Evolutionary conservation across 2,329 filamentous ascomycete genomes (phyloP), one percentile per base, ranked within the genome.

Genomic region (Colletotrichum horii): DNA sequence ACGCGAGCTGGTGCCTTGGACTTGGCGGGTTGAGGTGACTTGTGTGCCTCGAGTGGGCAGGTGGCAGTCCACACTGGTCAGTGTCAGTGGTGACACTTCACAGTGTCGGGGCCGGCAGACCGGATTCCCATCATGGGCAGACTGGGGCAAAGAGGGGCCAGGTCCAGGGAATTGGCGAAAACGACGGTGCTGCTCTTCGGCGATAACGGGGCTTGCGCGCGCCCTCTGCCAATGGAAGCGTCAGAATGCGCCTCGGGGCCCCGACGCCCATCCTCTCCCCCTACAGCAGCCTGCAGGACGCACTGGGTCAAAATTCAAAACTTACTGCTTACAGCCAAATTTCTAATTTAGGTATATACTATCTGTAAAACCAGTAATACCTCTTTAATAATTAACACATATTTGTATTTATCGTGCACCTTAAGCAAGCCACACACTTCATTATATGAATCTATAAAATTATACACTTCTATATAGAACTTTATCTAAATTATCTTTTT

Each of bases 201-300:
- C n/a, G 52, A 66, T 48, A 38, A 61, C 26, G 24, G 38, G 4
- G 19, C 8, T 9, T 7, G 15, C 22, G 24, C 43, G 43, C n/a
- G 43, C 43, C 43, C 43, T 52, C 43, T 52, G 8, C 74, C 74
- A 75, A 76, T 76, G 24, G 74, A 76, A 52, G 43, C 43, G 43
- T 52, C 43, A 52, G 43, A 52, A 22, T 52, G 11, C 43, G 43
- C 43, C 43, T 60, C 38, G 58, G 34, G 65, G 60, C 65, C 34
- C 58, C 66, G 62, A 68, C 71, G 43, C 43, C n/a, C 19, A 52
- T 52, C 43, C 43, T 52, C 43, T n/a, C 19, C 38, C 66, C 74
- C 74, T n/a, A n/a, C n/a, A n/a, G n/a, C n/a, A n/a, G n/a, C n/a
- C n/a, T n/a, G n/a, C n/a, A n/a, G n/a, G n/a, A n/a, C n/a, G n/a